phyloP scores from a whole-genome alignment of 2,329 filamentous ascomycete species.

The Colletotrichum siamense region DNA sequence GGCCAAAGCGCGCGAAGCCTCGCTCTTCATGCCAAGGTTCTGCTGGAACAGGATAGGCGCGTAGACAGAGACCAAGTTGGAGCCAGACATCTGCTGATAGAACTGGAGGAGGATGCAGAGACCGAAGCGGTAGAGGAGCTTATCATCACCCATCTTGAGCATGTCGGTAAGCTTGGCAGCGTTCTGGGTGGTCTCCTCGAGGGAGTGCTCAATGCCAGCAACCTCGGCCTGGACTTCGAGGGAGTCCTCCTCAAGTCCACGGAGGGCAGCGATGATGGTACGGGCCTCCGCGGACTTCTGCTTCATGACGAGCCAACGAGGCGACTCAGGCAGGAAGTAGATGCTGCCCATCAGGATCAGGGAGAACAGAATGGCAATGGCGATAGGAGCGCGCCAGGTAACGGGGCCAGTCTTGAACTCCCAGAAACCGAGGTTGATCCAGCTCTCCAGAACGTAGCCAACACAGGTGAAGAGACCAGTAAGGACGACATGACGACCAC shows the following conservation, averaged over 20 bases:
- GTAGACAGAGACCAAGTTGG: constrained; percentile 43
- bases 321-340: constrained; percentile 37
- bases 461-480: constrained; percentile 28
- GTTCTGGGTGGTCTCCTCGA: constrained; percentile 44
- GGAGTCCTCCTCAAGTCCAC: constrained; percentile 53
- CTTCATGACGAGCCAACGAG: constrained; percentile 36
- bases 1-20: constrained; percentile 46
- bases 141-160: constrained; percentile 54
- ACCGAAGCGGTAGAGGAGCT: constrained; percentile 53
- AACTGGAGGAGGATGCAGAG: constrained; percentile 56
- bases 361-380: constrained; percentile 36
- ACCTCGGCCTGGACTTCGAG: constrained; percentile 57
- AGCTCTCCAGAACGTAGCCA: constrained; percentile 42
- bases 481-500: constrained; percentile 46
- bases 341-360: constrained; percentile 36
- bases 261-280: constrained; percentile 41
- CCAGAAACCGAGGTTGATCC: constrained; percentile 52
- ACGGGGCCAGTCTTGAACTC: constrained; percentile 31
- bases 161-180: constrained; percentile 46
- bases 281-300: constrained; percentile 36
- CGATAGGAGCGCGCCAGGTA: constrained; percentile 39
- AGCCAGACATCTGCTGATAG: constrained; percentile 40
- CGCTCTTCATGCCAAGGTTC: constrained; percentile 43
- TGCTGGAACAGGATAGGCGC: constrained; percentile 43
- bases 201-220: constrained; percentile 51